Conservation (phyloP, 805 yeast species). For the Spathaspora passalidarum region DNA sequence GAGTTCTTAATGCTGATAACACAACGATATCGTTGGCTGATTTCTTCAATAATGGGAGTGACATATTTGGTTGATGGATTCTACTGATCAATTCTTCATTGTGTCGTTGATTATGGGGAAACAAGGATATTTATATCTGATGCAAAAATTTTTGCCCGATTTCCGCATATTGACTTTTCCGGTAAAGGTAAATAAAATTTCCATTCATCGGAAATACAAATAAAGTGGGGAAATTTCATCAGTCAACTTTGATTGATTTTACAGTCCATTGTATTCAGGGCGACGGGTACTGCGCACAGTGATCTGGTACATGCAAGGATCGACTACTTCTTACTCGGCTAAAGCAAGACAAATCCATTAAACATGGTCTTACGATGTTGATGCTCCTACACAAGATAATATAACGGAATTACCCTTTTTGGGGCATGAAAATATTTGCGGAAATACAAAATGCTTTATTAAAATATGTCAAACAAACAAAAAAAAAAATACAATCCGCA, state of each 20-base stretch:
- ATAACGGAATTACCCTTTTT: neutral
- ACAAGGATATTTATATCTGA: neutral
- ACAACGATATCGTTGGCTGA: conserved; percentile 31
- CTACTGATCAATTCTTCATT: neutral
- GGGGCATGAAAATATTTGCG: neutral
- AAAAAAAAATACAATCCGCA: neutral
- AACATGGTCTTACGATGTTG: too few species aligned
- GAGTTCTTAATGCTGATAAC: conserved; percentile 32
- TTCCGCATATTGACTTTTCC: conserved; percentile 1
- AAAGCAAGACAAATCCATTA: too few species aligned
- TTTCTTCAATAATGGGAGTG: conserved; percentile 15
- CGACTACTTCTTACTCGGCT: too few species aligned
- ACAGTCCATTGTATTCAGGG: too few species aligned
- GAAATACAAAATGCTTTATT: neutral
- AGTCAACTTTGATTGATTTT: too few species aligned
- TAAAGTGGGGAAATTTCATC: neutral
- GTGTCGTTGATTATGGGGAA: neutral
- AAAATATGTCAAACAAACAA: neutral
- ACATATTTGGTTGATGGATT: neutral
- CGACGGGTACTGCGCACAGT: too few species aligned
- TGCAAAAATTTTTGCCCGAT: neutral
- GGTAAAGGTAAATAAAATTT: neutral
- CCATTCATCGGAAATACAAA: neutral
- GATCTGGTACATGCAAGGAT: too few species aligned
- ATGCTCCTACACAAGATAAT: too few species aligned